phyloP scores from a whole-genome alignment of 768 basidiomycete species.

The Harrya chromipes region DNA sequence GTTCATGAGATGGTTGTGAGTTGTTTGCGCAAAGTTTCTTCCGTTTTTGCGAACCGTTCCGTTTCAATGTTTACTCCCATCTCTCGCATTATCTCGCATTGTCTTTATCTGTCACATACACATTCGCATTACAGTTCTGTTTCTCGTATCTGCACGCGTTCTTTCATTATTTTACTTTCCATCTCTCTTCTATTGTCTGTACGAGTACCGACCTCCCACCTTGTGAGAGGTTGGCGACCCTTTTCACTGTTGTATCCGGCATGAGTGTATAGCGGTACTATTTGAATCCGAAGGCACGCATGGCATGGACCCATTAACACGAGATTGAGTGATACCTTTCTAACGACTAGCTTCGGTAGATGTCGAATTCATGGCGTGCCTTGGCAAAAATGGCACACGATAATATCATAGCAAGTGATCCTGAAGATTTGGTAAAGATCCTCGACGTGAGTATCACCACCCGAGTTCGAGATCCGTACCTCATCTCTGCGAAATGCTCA shows the following conservation, averaged over 20 bases:
- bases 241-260: slow-evolving; percentile 23
- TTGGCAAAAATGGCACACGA: slow-evolving; percentile 84
- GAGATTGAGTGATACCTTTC: slow-evolving; percentile 4
- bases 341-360: slow-evolving; percentile 41
- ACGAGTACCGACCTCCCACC: slow-evolving; percentile 11
- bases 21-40: slow-evolving; percentile 22
- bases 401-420: slow-evolving; percentile 64
- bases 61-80: slow-evolving; percentile 8
- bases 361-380: slow-evolving; percentile 87
- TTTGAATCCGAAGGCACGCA: slow-evolving; percentile 10
- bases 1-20: slow-evolving; percentile 80
- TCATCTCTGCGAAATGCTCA: slow-evolving; percentile 27
- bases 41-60: slow-evolving; percentile 6
- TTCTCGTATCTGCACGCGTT: slow-evolving; percentile 19
- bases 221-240: slow-evolving; percentile 8
- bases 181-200: slow-evolving; percentile 23
- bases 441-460: slow-evolving; percentile 52
- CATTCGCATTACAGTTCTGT: slow-evolving; percentile 20
- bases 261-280: slow-evolving; percentile 19
- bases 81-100: slow-evolving; percentile 5
- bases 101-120: slow-evolving; percentile 3
- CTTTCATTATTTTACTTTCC: slow-evolving; percentile 19
- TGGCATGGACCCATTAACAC: not conserved
- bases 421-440: slow-evolving; percentile 61
- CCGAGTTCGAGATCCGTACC: not conserved